Percentiles rank a stretch among this genome's conserved stretches.
Conservation (phyloP, 306 rosid genomes). For the Glycine tomentella region DNA sequence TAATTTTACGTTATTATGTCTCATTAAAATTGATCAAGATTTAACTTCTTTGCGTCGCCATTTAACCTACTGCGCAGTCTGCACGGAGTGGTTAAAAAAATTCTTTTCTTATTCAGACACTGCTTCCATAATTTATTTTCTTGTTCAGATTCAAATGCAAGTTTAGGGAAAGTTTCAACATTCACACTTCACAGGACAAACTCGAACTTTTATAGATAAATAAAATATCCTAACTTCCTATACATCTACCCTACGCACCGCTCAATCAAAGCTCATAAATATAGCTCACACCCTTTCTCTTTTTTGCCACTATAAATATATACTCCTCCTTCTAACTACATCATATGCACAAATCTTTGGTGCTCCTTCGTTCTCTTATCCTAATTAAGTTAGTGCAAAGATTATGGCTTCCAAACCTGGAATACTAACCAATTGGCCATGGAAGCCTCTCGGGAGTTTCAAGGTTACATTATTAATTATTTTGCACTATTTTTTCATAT, state of each 20-base stretch:
- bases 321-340: background rate
- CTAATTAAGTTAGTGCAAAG: background rate
- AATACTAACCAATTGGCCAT: constrained; percentile 51
- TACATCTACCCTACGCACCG: background rate
- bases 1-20: background rate
- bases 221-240: background rate
- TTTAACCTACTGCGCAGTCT: background rate
- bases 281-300: background rate
- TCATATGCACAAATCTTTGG: background rate
- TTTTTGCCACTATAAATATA: constrained; percentile 15
- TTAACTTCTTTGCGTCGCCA: no score
- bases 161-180: background rate
- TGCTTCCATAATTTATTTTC: background rate
- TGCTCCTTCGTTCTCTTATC: background rate
- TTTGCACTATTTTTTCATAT: background rate
- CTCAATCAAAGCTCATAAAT: constrained; percentile 6
- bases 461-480: constrained; percentile 35
- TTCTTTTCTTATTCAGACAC: no score
- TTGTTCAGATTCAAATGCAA: background rate
- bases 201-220: background rate
- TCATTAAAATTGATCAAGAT: background rate
- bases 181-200: background rate
- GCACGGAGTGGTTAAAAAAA: background rate
- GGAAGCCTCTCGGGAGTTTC: constrained; percentile 46
- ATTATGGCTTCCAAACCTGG: constrained; percentile 54